Evolutionary conservation across 1,284 basidiomycete genomes (phyloP).

Genomic region (Papiliotrema laurentii): DNA sequence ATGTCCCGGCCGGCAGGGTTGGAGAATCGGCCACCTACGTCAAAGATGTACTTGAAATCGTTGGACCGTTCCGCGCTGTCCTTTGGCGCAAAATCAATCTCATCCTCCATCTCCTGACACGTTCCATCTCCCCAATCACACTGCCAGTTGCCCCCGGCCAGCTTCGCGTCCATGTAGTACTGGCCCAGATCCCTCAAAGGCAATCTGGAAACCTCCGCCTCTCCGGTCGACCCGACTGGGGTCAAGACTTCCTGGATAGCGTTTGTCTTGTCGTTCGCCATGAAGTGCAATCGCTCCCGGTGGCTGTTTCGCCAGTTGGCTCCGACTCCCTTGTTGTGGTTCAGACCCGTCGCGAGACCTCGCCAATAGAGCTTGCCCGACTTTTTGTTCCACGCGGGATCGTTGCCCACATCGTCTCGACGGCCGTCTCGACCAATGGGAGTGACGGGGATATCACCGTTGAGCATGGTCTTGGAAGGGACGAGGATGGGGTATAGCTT

Average conservation of each 20-base stretch:
- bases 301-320: conserved; percentile 44
- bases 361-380: conserved; percentile 48
- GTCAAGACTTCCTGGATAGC: conserved; percentile 30
- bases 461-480: conserved; percentile 43
- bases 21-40: conserved; percentile 28
- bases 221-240: conserved; percentile 36
- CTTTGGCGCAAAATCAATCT: conserved; percentile 41
- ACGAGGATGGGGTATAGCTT: conserved; percentile 46
- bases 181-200: conserved; percentile 32
- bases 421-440: conserved; percentile 44
- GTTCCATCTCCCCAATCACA: conserved; percentile 47
- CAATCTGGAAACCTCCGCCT: conserved; percentile 29
- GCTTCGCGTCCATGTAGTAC: conserved; percentile 47
- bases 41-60: conserved; percentile 49
- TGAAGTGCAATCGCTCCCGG: conserved; percentile 44
- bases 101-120: conserved; percentile 44
- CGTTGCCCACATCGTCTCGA: conserved; percentile 44
- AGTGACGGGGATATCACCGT: conserved; percentile 48
- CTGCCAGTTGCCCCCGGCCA: conserved; percentile 44
- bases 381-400: conserved; percentile 44
- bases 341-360: conserved; percentile 43
- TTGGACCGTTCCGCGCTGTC: conserved; percentile 43
- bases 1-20: background rate
- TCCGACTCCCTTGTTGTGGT: conserved; percentile 41
- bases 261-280: conserved; percentile 39